Conservation (phyloP, 2,329 filamentous ascomycete genomes). For the Mycogone perniciosa region DNA sequence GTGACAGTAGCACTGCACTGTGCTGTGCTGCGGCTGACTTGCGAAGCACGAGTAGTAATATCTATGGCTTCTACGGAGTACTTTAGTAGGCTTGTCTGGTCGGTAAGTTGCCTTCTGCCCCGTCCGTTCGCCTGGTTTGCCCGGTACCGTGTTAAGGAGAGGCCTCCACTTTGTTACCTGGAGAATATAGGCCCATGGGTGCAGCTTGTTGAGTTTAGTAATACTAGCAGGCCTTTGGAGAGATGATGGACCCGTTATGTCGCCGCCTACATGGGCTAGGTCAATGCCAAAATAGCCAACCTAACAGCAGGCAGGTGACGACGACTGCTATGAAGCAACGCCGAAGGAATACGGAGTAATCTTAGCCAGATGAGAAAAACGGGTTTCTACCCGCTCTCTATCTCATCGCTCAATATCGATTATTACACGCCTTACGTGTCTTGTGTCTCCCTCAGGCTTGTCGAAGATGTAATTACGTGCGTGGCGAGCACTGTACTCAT, state of each 20-base stretch:
- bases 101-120: background rate
- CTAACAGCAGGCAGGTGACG: too few relatives aligned
- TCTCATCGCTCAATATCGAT: too few relatives aligned
- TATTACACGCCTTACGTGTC: background rate
- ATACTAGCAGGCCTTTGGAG: too few relatives aligned
- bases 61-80: background rate
- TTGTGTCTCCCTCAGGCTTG: background rate
- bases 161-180: slow-evolving; percentile 9
- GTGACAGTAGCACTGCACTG: slow-evolving; percentile 7
- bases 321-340: too few relatives aligned
- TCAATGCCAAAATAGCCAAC: too few relatives aligned
- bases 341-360: too few relatives aligned
- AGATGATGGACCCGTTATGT: too few relatives aligned
- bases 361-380: too few relatives aligned
- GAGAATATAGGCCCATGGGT: background rate
- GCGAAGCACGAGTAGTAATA: background rate
- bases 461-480: background rate
- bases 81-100: background rate
- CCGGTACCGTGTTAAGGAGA: slow-evolving; percentile 1
- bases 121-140: background rate
- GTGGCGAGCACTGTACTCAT: background rate
- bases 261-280: too few relatives aligned
- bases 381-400: too few relatives aligned
- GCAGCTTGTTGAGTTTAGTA: background rate
- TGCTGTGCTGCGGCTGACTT: slow-evolving; percentile 11